phyloP scores from a whole-genome alignment of 2,329 filamentous ascomycete species.

The Xylaria sp. region DNA sequence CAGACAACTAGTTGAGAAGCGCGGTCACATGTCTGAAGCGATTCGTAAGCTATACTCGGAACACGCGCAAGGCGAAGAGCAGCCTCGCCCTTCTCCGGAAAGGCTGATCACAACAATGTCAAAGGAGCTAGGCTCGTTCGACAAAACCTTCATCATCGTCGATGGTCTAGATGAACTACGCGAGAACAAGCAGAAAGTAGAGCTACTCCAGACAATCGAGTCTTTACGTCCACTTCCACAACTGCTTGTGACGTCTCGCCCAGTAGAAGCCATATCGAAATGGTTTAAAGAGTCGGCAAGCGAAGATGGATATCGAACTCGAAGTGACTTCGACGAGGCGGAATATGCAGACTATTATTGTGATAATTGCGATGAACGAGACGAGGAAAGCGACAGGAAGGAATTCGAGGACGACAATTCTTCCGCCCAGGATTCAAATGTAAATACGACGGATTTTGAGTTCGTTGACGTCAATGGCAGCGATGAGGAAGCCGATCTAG shows the following conservation, averaged over 20 bases:
- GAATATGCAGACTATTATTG: not conserved
- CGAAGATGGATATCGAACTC: constrained; percentile 4
- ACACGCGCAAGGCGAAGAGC: not conserved
- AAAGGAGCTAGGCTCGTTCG: not conserved
- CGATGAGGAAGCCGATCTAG: not conserved
- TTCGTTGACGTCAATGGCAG: not conserved
- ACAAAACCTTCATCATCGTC: constrained; percentile 1
- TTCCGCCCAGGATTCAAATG: not conserved
- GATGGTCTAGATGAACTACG: not conserved
- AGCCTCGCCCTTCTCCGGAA: constrained; percentile 2
- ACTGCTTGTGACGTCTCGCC: not conserved
- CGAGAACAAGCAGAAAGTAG: constrained; percentile 3
- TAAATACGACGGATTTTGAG: not conserved
- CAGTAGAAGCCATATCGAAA: not conserved
- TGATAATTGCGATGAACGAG: not conserved
- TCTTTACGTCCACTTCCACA: not conserved
- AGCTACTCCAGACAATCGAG: not conserved
- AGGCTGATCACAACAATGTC: not conserved
- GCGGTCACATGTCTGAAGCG: not conserved
- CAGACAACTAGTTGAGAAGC: not conserved
- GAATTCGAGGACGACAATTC: not conserved
- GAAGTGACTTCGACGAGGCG: not conserved
- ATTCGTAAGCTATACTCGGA: not conserved
- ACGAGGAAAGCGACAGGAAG: not conserved
- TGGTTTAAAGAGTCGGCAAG: not conserved